Evolutionary conservation across 2,329 filamentous ascomycete species (phyloP).

Genomic region (Paracorniculantispora psalliotae): DNA sequence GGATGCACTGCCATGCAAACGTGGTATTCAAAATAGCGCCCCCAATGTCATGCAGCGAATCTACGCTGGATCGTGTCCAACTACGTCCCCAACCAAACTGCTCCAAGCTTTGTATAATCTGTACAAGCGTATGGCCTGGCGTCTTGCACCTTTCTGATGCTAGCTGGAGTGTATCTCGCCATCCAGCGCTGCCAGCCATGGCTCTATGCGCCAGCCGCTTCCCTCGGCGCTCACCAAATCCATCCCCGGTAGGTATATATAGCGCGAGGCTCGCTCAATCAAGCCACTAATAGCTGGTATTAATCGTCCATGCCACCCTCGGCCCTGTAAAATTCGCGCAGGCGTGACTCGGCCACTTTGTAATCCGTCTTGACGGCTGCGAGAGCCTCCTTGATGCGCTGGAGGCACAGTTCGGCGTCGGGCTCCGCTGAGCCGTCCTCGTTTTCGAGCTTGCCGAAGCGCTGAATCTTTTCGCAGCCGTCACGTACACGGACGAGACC

Average conservation of each 20-base stretch:
- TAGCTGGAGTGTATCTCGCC: neutral
- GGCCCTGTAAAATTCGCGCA: constrained; percentile 60
- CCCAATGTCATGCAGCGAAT: constrained; percentile 13
- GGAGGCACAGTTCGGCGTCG: constrained; percentile 63
- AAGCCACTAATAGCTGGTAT: neutral
- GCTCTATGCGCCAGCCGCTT: neutral
- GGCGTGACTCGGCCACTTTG: constrained; percentile 61
- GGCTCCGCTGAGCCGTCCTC: constrained; percentile 64
- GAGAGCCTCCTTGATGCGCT: constrained; percentile 66
- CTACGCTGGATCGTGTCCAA: constrained; percentile 6
- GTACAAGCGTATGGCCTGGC: neutral
- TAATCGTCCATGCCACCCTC: neutral
- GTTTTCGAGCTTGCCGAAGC: constrained; percentile 79
- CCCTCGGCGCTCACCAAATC: neutral
- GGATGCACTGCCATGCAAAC: constrained; percentile 9
- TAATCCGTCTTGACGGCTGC: constrained; percentile 72
- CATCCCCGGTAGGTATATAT: neutral
- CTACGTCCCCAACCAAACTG: neutral
- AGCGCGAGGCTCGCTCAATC: neutral
- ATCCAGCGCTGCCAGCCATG: neutral
- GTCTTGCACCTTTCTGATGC: neutral
- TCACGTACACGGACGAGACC: constrained; percentile 88
- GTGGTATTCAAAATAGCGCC: constrained; percentile 13
- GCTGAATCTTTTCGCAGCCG: constrained; percentile 93
- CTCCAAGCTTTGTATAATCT: neutral